These are phyloP conservation scores for Podospora pseudoanserina DNA, from an alignment of 495 filamentous ascomycete species.

Conservation along the genomic window DNA sequence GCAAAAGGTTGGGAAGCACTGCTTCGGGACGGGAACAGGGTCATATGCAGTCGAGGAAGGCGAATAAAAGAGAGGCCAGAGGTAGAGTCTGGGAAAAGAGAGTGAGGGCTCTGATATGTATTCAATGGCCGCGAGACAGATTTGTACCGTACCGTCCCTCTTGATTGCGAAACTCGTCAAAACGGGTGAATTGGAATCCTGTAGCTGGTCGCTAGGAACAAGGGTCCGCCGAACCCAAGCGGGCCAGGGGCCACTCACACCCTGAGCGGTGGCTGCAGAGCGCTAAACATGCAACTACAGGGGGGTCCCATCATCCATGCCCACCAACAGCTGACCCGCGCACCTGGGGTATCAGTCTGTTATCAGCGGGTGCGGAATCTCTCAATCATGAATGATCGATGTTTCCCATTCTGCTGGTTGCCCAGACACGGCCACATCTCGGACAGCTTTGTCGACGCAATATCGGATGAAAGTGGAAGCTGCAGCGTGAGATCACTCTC, in stretches of 20 bases:
- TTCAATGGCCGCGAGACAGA: not conserved
- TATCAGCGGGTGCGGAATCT: constrained; percentile 18
- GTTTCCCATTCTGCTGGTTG: constrained; percentile 6
- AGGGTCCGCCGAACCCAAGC: constrained; percentile 14
- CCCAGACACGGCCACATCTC: not conserved
- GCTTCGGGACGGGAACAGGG: not conserved
- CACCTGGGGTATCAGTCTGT: constrained; percentile 5
- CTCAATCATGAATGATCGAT: constrained; percentile 12
- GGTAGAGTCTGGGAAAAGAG: not conserved
- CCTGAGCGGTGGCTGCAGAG: constrained; percentile 24
- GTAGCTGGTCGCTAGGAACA: constrained; percentile 21
- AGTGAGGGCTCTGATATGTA: constrained; percentile 19
- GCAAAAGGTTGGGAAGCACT: constrained; percentile 4
- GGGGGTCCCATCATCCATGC: constrained; percentile 1
- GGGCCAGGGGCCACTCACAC: constrained; percentile 19
- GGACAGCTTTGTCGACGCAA: constrained; percentile 4
- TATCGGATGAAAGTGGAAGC: constrained; percentile 4
- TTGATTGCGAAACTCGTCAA: constrained; percentile 31
- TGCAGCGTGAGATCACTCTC: not conserved
- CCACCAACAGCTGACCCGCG: constrained; percentile 15
- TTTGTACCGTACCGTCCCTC: not conserved
- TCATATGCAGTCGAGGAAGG: constrained; percentile 14
- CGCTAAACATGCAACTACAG: constrained; percentile 23
- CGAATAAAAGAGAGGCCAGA: constrained; percentile 9
- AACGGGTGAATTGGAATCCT: constrained; percentile 31